Evolutionary conservation across 164 flowering plant genomes (phyloP), one percentile per base, ranked within the genome.

Genomic region (Nymphaea colorata): DNA sequence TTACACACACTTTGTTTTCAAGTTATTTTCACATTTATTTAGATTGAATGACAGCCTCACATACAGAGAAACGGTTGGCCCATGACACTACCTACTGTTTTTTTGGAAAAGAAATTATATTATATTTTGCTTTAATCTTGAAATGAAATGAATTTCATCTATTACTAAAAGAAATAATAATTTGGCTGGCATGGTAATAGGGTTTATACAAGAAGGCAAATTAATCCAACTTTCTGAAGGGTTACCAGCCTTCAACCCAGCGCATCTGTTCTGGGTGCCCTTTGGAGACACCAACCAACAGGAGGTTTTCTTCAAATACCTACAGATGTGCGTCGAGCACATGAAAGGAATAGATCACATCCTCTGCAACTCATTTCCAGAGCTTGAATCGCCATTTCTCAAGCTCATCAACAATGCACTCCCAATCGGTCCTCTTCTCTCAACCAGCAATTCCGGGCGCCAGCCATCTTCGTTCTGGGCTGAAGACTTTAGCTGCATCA

Each of bases 281-380:
- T 7, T 68, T 2, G 70, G 66, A 0, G 64, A 66, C 67, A 3
- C 15, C 43, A n/a, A 44, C 3, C 2, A 15, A 6, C 74, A 65
- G 18, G 62, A 78, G 11, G 42, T 5, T 4, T 1, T 78, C 3
- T 74, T 76, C 14, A n/a, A 66, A n/a, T 14, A 18, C 44, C 25
- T 67, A 41, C 7, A 64, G 3, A 51, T 65, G 12, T 44, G 11
- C 66, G 76, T 53, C 69, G 3, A 72, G 42, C 11, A 57, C 11
- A 6, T 60, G 17, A 71, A 70, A 65, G 16, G 41, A 0, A 73
- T 67, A 8, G 71, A 80, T 4, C 71, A 64, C 71, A 6, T 75
- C 4, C 55, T 82, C 11, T 80, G 85, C 81, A 82, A 82, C 76
- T 75, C 85, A 25, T 67, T 63, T 44, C n/a, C 61, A 14, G 83